These are phyloP conservation scores for Sarocladiaceae sp. DNA, from an alignment of 2,329 filamentous ascomycete genomes.

Conservation along the genomic window DNA sequence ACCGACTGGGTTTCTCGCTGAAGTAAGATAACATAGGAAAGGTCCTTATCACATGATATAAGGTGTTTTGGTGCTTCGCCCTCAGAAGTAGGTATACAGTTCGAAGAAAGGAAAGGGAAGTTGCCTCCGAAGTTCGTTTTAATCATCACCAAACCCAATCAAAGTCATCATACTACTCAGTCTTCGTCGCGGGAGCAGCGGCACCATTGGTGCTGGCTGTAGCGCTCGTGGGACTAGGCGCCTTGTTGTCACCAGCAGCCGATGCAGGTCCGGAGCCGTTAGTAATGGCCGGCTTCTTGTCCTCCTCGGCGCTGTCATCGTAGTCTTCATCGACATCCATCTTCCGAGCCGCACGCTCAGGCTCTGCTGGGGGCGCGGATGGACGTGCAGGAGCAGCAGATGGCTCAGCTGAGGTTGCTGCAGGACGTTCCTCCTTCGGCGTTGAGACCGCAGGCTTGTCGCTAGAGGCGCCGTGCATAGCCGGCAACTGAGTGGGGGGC, in stretches of 20 bases:
- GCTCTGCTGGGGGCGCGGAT: conserved; percentile 55
- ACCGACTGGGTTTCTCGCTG: no score
- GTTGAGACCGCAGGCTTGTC: conserved; percentile 32
- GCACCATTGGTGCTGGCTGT: conserved; percentile 41
- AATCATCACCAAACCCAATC: conserved; percentile 2
- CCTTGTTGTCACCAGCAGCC: conserved; percentile 46
- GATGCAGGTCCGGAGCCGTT: conserved; percentile 41
- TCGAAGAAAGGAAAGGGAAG: conserved; percentile 10
- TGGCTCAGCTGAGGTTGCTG: conserved; percentile 27
- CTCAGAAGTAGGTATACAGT: conserved; percentile 3
- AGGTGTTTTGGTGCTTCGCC: background rate
- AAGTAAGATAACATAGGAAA: conserved; percentile 1
- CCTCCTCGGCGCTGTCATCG: conserved; percentile 87
- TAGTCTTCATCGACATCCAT: conserved; percentile 98
- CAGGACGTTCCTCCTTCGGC: conserved; percentile 55
- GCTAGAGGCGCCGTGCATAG: conserved; percentile 52
- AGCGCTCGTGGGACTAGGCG: conserved; percentile 38
- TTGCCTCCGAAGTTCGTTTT: conserved; percentile 6
- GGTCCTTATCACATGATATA: no score
- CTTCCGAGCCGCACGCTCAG: conserved; percentile 76
- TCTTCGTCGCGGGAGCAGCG: conserved; percentile 35
- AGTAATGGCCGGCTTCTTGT: conserved; percentile 51
- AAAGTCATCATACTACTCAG: conserved; percentile 28
- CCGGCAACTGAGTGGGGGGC: conserved; percentile 44
- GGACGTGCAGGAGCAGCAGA: conserved; percentile 18